A percentile compares a stretch with the other conserved stretches of the same genome.
Conservation (phyloP, 345 rosid genomes). For the Jatropha curcas region DNA sequence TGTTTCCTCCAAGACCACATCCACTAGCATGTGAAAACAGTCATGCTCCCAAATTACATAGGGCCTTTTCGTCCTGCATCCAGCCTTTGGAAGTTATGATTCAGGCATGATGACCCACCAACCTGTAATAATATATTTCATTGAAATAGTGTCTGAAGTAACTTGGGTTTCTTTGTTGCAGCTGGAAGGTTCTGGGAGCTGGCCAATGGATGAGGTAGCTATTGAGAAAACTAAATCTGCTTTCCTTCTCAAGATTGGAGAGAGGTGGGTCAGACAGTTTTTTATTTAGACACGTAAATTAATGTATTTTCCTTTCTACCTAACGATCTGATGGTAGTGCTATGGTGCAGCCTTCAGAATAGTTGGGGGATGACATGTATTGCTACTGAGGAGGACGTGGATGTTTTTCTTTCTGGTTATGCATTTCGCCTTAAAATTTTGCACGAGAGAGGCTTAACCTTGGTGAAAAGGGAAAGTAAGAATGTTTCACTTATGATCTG, state of each 20-base stretch:
- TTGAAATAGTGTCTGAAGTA: slow-evolving; percentile 5
- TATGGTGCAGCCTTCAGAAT: slow-evolving; percentile 68
- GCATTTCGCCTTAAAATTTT: slow-evolving; percentile 78
- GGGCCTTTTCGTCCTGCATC: slow-evolving; percentile 56
- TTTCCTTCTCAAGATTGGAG: slow-evolving; percentile 88
- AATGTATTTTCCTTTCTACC: neutral
- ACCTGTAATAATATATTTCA: neutral
- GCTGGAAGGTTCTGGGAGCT: slow-evolving; percentile 98
- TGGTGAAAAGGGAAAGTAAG: slow-evolving; percentile 78
- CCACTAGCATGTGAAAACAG: slow-evolving; percentile 59
- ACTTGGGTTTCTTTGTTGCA: slow-evolving; percentile 33
- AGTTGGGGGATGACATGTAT: slow-evolving; percentile 63
- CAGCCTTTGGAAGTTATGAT: slow-evolving; percentile 86
- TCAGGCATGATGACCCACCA: slow-evolving; percentile 52
- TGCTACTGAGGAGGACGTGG: slow-evolving; percentile 76
- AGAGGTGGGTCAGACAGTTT: slow-evolving; percentile 50
- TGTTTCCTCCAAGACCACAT: slow-evolving; percentile 92
- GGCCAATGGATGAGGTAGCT: slow-evolving; percentile 87
- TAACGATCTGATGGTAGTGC: slow-evolving; percentile 20
- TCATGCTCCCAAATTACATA: slow-evolving; percentile 43
- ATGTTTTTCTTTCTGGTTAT: slow-evolving; percentile 73
- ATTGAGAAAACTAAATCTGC: slow-evolving; percentile 88
- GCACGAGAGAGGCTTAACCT: slow-evolving; percentile 86
- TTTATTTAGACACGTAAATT: neutral
- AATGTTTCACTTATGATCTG: slow-evolving; percentile 25